A percentile compares a stretch with the other conserved stretches of the same genome.
Evolutionary conservation across 495 filamentous ascomycete genomes (phyloP).

Genomic region (Xylaria curta): DNA sequence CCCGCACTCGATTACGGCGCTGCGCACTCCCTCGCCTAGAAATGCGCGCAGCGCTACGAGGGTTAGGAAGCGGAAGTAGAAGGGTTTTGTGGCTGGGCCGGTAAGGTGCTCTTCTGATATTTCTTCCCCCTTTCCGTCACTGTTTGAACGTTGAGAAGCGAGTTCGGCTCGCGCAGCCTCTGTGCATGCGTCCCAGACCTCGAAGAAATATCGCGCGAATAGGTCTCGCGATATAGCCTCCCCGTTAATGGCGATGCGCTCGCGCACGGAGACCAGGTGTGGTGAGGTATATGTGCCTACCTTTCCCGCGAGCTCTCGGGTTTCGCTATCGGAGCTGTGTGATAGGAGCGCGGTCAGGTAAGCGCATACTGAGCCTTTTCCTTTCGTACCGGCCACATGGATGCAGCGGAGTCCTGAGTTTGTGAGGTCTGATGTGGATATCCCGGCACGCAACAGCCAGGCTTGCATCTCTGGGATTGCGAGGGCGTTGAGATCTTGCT

Average conservation of each 20-base stretch:
- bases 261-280: slow-evolving; percentile 65
- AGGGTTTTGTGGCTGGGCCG: slow-evolving; percentile 55
- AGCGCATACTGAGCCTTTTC: slow-evolving; percentile 63
- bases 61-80: slow-evolving; percentile 64
- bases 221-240: slow-evolving; percentile 52
- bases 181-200: slow-evolving; percentile 66
- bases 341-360: slow-evolving; percentile 49
- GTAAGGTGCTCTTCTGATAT: slow-evolving; percentile 27
- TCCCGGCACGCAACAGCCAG: slow-evolving; percentile 78
- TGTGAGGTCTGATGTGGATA: slow-evolving; percentile 43
- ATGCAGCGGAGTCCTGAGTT: slow-evolving; percentile 52
- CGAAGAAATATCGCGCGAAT: slow-evolving; percentile 69
- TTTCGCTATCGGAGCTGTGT: slow-evolving; percentile 30
- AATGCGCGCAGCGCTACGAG: slow-evolving; percentile 55
- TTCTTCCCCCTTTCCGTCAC: neutral
- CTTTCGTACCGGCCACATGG: slow-evolving; percentile 69
- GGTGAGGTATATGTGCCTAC: slow-evolving; percentile 73
- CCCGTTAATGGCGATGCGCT: slow-evolving; percentile 69
- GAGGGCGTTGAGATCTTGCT: slow-evolving; percentile 66
- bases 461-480: slow-evolving; percentile 88
- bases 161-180: slow-evolving; percentile 50
- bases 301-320: slow-evolving; percentile 30
- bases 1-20: slow-evolving; percentile 55
- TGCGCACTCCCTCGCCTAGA: slow-evolving; percentile 46
- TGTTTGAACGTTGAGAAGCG: slow-evolving; percentile 18